Percentiles rank a stretch among this genome's conserved stretches.
Conservation (phyloP, 139 green algal species). For the Chlorella vulgaris region DNA sequence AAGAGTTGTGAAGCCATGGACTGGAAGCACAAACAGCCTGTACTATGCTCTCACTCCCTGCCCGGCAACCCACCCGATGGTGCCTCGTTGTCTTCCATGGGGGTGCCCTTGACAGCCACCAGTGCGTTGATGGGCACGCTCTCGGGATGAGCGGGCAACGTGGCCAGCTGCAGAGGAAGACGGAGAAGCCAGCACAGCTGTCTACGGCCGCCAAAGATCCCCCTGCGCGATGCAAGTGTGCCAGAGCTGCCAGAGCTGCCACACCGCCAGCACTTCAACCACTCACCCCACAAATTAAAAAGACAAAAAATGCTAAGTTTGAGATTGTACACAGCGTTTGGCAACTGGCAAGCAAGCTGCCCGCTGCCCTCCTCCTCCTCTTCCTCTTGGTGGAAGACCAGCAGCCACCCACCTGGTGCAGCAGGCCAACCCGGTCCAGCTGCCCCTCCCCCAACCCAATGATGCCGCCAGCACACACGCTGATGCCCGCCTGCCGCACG, state of each 20-base stretch:
- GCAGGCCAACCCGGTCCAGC: conserved; percentile 83
- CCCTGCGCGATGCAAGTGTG: neutral
- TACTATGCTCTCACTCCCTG: neutral
- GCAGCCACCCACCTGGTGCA: conserved; percentile 64
- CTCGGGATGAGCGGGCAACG: conserved; percentile 95
- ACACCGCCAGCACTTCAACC: no score
- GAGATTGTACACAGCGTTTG: neutral
- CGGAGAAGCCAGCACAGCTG: no score
- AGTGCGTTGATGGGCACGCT: conserved; percentile 97
- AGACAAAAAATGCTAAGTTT: no score
- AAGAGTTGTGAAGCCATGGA: no score
- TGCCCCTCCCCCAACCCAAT: conserved; percentile 89
- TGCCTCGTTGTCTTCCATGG: conserved; percentile 64
- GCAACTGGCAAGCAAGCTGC: neutral
- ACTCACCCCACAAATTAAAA: no score
- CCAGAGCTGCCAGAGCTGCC: neutral
- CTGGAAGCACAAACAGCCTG: no score
- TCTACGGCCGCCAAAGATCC: no score
- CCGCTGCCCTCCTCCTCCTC: no score
- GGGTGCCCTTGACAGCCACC: conserved; percentile 92
- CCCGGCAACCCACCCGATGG: neutral
- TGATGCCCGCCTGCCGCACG: conserved; percentile 94
- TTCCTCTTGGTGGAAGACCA: no score
- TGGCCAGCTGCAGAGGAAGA: conserved; percentile 80
- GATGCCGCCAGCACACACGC: conserved; percentile 95